Evolutionary conservation across 139 green algal species (phyloP).

Genomic region (Chlamydomonas incerta): DNA sequence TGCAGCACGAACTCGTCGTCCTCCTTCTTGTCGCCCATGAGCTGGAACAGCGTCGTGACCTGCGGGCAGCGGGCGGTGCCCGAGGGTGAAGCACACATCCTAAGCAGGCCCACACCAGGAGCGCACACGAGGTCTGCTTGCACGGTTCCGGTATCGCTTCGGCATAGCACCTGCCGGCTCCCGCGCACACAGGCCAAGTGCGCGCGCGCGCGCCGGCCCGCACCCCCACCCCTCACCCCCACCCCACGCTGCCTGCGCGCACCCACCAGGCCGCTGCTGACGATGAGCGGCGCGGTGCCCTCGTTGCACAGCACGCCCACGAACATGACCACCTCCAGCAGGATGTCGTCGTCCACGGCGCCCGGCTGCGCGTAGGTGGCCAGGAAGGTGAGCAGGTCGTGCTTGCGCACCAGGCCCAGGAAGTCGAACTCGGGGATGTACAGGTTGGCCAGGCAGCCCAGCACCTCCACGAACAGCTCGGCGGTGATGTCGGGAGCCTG

Average conservation of each 20-base stretch:
- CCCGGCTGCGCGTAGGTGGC: slow-evolving; percentile 54
- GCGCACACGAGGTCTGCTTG: no score
- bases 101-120: no score
- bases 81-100: background rate
- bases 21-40: slow-evolving; percentile 80
- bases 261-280: slow-evolving; percentile 59
- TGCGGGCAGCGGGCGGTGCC: slow-evolving; percentile 3
- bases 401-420: slow-evolving; percentile 63
- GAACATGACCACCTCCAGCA: slow-evolving; percentile 86
- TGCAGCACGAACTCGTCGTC: slow-evolving; percentile 91
- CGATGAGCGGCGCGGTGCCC: slow-evolving; percentile 67
- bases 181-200: no score
- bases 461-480: slow-evolving; percentile 81
- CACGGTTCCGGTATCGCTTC: no score
- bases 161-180: no score
- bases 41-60: slow-evolving; percentile 65
- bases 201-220: no score
- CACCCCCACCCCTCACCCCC: no score
- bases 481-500: slow-evolving; percentile 69
- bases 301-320: slow-evolving; percentile 78
- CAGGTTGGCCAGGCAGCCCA: slow-evolving; percentile 85
- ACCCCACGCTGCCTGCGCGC: no score
- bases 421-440: slow-evolving; percentile 82
- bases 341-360: slow-evolving; percentile 75
- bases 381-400: slow-evolving; percentile 78